Base-by-base conservation (phyloP, 2,329 filamentous ascomycete species). In the Xylaria sp. region DNA sequence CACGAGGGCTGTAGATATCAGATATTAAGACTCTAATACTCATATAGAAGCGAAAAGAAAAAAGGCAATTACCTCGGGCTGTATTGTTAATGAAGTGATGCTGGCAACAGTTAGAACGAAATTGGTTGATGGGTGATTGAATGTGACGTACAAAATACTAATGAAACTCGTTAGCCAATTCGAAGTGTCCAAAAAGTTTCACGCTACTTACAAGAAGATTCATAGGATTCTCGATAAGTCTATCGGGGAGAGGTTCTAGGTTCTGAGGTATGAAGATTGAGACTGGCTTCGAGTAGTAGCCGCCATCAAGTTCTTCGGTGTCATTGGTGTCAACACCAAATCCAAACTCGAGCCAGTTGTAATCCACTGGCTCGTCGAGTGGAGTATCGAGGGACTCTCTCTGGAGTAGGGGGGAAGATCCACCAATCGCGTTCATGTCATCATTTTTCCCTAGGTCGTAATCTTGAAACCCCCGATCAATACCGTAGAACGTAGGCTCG, bases 61-160 rank as follows among this genome's bases (percentile, higher is more conserved):
- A 13, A 46, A 37, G 39, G 39, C 5, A 18, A 37, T 66, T 78
- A 81, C 83, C 89, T 69, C 89, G 88, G 8, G 92, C 92, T 2
- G 93, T 96, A 78, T 96, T 91, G 74, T 94, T 93, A 68, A 96
- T 84, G 76, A 96, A 89, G 75, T 89, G 87, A 73, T 88, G 85
- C 80, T 83, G 84, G 71, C 84, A 81, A 76, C 77, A 74, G 57
- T 68, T 74, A 67, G 72, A 50, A 52, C 48, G 15, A 52, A 56
- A 54, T 58, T 67, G 18, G 18, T 54, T 48, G 12, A 56, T 62
- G 44, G 6, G 34, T 18, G 9, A 66, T 34, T 61, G 39, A 57
- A 55, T 23, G 20, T 51, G 48, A 76, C 83, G 76, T 78, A 85
- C 83, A 73, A 87, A 87, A 73, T 87, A 87, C 83, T 85, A 66